Base-by-base conservation (phyloP, 345 rosid genomes). In the Litchi chinensis region DNA sequence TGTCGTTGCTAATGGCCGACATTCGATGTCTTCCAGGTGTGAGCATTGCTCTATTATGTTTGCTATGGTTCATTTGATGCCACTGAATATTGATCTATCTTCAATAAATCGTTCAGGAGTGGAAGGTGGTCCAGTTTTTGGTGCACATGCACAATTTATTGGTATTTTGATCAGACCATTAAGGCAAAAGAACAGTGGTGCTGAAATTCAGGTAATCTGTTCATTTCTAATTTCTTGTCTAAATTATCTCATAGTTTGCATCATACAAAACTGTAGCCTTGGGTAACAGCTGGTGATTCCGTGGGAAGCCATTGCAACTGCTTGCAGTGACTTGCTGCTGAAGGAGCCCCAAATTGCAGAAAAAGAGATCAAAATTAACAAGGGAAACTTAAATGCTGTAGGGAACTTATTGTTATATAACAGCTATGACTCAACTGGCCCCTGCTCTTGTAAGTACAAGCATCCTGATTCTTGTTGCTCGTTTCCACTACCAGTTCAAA, bases 221-320 rank as follows among this genome's bases (percentile, higher is more conserved):
- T 74, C 60, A 46, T 69, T 64, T 83, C 80, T 81, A 70, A 26
- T 65, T 64, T 70, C 70, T 82, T 82, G n/a, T 68, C 78, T 75
- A 77, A 82, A 81, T 73, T 83, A 73, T 82, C 74, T 85, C 76
- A 22, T 79, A 50, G 84, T 87, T 87, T 85, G 81, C 86, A 85
- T 89, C 83, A 92, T 87, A 82, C 86, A 90, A 87, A 84, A 87
- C 77, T 89, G 85, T 96, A 90, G 97, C 88, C 85, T 96, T 92
- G 87, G 98, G 86, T 93, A 86, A 90, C 97, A 91, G 99, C 94
- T 93, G 85, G 91, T 96, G 97, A 93, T 96, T 86, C 98, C 98
- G 4, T 96, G 98, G 98, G 95, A 89, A 83, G 97, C 97, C 90
- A 88, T 96, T 86, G 89, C 94, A 86, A 81, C 90, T 87, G 93